phyloP scores from a whole-genome alignment of 768 basidiomycete genomes.

The Brasilioporus rufonigricans region DNA sequence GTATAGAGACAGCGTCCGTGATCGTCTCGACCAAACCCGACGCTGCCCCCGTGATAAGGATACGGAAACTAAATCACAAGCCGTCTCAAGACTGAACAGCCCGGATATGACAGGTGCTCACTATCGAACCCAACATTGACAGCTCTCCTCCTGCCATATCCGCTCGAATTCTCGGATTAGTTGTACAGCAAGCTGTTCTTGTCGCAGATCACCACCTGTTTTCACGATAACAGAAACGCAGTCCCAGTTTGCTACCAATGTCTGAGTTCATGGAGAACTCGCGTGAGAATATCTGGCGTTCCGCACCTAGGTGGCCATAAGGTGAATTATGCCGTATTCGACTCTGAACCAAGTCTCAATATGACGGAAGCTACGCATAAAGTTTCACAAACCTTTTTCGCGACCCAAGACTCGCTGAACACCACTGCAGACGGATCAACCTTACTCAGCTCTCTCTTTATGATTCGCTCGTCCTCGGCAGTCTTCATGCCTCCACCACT shows the following conservation, averaged over 20 bases:
- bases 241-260: slow-evolving; percentile 65
- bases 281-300: slow-evolving; percentile 12
- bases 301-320: slow-evolving; percentile 87
- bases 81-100: not conserved
- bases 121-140: slow-evolving; percentile 94
- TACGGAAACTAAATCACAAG: slow-evolving; percentile 73
- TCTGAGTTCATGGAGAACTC: slow-evolving; percentile 8
- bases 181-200: slow-evolving; percentile 96
- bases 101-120: slow-evolving; percentile 33
- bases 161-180: slow-evolving; percentile 89
- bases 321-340: slow-evolving; percentile 92
- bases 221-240: slow-evolving; percentile 98
- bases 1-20: slow-evolving; percentile 96
- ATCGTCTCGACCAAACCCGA: slow-evolving; percentile 98
- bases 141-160: slow-evolving; percentile 95
- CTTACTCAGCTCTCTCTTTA: slow-evolving; percentile 89
- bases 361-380: not conserved
- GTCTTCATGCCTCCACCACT: slow-evolving; percentile 52
- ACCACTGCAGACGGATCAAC: slow-evolving; percentile 94
- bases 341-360: slow-evolving; percentile 39
- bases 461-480: slow-evolving; percentile 90
- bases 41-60: slow-evolving; percentile 88
- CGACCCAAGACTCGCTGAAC: slow-evolving; percentile 91
- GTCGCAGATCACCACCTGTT: slow-evolving; percentile 93
- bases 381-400: slow-evolving; percentile 70